Evolutionary conservation across 2,329 filamentous ascomycete species (phyloP).

Genomic region (Pseudonectria buxi): DNA sequence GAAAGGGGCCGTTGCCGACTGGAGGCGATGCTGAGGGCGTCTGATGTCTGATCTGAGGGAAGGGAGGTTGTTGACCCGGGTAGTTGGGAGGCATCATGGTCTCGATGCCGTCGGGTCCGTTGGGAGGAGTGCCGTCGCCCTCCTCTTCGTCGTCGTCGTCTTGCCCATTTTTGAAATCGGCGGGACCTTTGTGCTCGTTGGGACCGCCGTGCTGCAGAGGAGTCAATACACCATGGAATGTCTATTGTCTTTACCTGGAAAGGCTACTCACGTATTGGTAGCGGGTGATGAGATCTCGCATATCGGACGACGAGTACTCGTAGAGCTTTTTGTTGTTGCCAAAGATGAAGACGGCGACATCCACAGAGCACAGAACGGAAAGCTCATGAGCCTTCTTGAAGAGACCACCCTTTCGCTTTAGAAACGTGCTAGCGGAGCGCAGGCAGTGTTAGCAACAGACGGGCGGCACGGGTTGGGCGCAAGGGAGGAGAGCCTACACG

Average conservation of each 20-base stretch:
- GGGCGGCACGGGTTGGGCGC: conserved; percentile 1
- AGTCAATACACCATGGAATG: conserved; percentile 5
- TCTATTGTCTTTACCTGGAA: conserved; percentile 1
- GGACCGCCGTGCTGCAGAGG: conserved; percentile 70
- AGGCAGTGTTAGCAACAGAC: conserved; percentile 14
- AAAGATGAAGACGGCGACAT: conserved; percentile 98
- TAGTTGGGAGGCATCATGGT: conserved; percentile 63
- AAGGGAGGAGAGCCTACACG: conserved; percentile 61
- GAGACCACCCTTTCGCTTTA: conserved; percentile 96
- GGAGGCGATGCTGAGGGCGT: conserved; percentile 86
- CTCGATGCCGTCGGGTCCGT: conserved; percentile 51
- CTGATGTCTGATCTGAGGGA: conserved; percentile 73
- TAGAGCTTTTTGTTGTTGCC: conserved; percentile 99
- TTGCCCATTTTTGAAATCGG: conserved; percentile 81
- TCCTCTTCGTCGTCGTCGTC: conserved; percentile 82
- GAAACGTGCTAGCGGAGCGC: conserved; percentile 64
- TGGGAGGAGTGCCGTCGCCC: conserved; percentile 61
- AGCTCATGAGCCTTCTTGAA: conserved; percentile 99
- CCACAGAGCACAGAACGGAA: conserved; percentile 94
- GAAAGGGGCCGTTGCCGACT: conserved; percentile 66
- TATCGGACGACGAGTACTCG: conserved; percentile 91
- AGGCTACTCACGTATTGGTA: conserved; percentile 76
- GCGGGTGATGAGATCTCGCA: conserved; percentile 79
- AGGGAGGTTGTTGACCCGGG: conserved; percentile 58
- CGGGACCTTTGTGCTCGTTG: conserved; percentile 93